Evolutionary conservation across 768 basidiomycete species (phyloP).

Genomic region (Termitomyces sp.): DNA sequence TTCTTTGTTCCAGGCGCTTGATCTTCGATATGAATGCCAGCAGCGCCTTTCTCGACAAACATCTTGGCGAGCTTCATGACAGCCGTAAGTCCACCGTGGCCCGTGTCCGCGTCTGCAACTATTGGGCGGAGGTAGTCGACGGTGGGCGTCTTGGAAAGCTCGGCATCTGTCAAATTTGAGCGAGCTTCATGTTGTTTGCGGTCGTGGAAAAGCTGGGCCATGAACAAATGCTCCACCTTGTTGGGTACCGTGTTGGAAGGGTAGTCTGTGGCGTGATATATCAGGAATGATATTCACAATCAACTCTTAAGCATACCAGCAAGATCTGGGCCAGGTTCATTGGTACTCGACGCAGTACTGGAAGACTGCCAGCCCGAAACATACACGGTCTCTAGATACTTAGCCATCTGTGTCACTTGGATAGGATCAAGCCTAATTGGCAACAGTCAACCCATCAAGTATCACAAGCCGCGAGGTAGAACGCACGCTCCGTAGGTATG

Average conservation of each 20-base stretch:
- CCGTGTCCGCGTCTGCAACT: constrained; percentile 96
- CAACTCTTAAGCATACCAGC: constrained; percentile 51
- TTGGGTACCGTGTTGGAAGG: constrained; percentile 98
- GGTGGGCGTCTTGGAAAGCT: constrained; percentile 62
- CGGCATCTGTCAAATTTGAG: constrained; percentile 58
- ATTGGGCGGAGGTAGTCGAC: constrained; percentile 93
- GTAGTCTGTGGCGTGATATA: constrained; percentile 56
- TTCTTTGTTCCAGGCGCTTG: constrained; percentile 98
- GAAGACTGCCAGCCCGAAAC: constrained; percentile 96
- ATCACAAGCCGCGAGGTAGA: not conserved
- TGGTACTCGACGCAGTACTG: constrained; percentile 87
- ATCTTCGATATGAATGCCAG: constrained; percentile 97
- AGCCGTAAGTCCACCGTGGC: constrained; percentile 96
- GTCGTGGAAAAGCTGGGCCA: constrained; percentile 98
- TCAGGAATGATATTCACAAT: not conserved
- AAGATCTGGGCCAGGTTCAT: constrained; percentile 98
- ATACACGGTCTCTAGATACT: constrained; percentile 97
- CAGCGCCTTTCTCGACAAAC: constrained; percentile 98
- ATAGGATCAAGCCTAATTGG: constrained; percentile 86
- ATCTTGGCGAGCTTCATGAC: constrained; percentile 98
- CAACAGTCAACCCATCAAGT: not conserved
- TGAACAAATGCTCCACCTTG: constrained; percentile 98
- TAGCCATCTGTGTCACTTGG: constrained; percentile 98
- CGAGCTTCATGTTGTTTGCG: constrained; percentile 89
- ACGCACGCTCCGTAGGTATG: constrained; percentile 99